Evolutionary conservation across 495 filamentous ascomycete species (phyloP), one percentile per base, ranked within the genome.

Genomic region (Cercophora newfieldiana): DNA sequence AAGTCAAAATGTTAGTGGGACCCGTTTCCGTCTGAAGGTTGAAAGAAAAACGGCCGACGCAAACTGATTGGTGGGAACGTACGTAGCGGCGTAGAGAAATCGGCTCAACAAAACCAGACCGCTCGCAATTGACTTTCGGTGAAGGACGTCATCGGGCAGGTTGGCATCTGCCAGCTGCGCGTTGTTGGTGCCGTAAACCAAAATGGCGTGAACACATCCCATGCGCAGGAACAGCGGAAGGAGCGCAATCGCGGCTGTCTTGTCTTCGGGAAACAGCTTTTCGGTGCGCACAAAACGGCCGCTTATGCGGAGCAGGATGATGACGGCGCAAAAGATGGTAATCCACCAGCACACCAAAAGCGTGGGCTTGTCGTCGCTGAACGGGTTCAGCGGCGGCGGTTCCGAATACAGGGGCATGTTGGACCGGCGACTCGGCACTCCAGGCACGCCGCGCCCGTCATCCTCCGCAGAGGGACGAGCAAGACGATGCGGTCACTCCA

Each of bases 271-370:
- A 63, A 97, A 97, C 33, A 97, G 83, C 68, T 82, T 86, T 74
- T 96, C 89, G 29, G 90, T 91, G 26, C 95, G 84, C 7, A 93
- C 80, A 72, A 92, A 94, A 47, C 95, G 89, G 24, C 95, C 94
- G 62, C 73, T 77, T 10, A 97, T 75, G 0, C 95, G 86, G 30
- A 92, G 81, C 19, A 92, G 64, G 65, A 99, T 97, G 66, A 97
- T 90, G 44, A 85, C 83, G 55, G 93, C 78, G 31, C 92, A 91
- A 72, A 96, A 95, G 7, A 80, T 80, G 7, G 93, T 96, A 64
- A 91, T 92, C 95, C 95, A 97, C 91, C 93, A 97, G 73, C 90
- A 94, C 71, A 95, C 92, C 60, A 97, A 82, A 48, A 99, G 83
- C 0, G 91, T 93, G 24, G 92, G 88, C 66, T 92, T 89, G 77